Evolutionary conservation across 2,329 filamentous ascomycete genomes (phyloP), one percentile per base, ranked within the genome.

Genomic region (Albifimbria verrucaria): DNA sequence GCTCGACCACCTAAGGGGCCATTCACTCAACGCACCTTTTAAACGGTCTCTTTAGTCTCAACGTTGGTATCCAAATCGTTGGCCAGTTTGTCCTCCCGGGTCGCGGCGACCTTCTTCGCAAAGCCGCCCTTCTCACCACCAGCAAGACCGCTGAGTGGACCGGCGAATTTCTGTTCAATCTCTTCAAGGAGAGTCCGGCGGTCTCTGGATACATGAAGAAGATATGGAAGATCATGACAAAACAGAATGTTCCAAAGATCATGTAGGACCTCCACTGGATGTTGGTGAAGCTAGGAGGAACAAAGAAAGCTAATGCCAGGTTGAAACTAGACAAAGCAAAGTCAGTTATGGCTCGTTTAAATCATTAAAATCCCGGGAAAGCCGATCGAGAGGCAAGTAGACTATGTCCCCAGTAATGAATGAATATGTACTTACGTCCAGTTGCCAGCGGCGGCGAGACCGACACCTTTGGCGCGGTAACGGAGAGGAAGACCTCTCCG

Each of bases 181-280:
- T 48, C 46, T 26, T 48, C 46, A 48, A 26, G 12, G 46, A 28
- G 25, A 21, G 25, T 20, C 78, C 77, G 22, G 74, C 72, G 0
- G 80, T 84, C 65, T 84, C 80, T 0, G 80, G 80, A 67, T 83
- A 84, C 48, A 77, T 59, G 58, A 84, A 82, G 61, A 77, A 79
- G 4, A 61, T 59, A 46, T 79, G 75, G 24, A 76, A 61, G 4
- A 70, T 65, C 48, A 72, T 74, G 25, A 69, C 72, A 32, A 76
- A 60, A 52, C 70, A 73, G 52, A 75, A 76, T 10, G 76, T 70
- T 10, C 71, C 63, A 50, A 71, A 74, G 49, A 72, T 71, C 45
- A 76, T 70, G 59, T 81, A 82, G 0, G 75, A 74, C 63, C 75
- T 67, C 79, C 79, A 83, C 45, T 71, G 69, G 36, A 73, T 73